Evolutionary conservation across 345 rosid genomes (phyloP).

Genomic region (Triadica sebifera): DNA sequence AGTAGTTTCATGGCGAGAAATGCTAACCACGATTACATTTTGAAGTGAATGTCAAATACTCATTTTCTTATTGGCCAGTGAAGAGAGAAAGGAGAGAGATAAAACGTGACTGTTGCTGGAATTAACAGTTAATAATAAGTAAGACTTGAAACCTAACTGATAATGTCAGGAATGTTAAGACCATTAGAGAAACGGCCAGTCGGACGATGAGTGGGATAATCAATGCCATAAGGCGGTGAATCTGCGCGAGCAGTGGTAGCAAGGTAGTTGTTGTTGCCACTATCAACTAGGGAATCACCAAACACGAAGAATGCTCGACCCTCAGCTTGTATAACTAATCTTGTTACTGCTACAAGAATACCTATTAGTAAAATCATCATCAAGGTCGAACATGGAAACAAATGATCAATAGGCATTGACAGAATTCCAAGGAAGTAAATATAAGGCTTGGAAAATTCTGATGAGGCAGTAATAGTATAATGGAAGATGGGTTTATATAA

Average conservation of each 20-base stretch:
- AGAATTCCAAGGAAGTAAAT: neutral
- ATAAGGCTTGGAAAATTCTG: neutral
- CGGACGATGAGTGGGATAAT: conserved; percentile 55
- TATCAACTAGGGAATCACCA: conserved; percentile 80
- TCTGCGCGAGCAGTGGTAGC: conserved; percentile 73
- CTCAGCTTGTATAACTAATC: conserved; percentile 32
- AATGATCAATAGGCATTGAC: conserved; percentile 22
- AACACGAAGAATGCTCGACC: conserved; percentile 69
- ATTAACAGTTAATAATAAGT: neutral
- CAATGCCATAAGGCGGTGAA: conserved; percentile 69
- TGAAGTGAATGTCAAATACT: too few relatives aligned
- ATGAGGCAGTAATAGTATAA: neutral
- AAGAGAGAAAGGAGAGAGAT: too few relatives aligned
- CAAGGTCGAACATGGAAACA: conserved; percentile 13
- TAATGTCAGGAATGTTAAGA: conserved; percentile 66
- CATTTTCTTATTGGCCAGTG: too few relatives aligned
- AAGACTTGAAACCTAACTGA: conserved; percentile 33
- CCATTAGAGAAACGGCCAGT: conserved; percentile 83
- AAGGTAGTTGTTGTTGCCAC: conserved; percentile 71
- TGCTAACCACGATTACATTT: too few relatives aligned
- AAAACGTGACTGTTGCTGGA: too few relatives aligned
- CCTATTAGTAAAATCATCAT: conserved; percentile 4
- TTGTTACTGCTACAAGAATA: conserved; percentile 12
- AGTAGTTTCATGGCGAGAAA: too few relatives aligned
- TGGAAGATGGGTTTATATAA: conserved; percentile 9